Percentiles rank a stretch among this genome's conserved stretches.
Conservation (phyloP, 164 flowering plant species). For the Warburgia ugandensis region DNA sequence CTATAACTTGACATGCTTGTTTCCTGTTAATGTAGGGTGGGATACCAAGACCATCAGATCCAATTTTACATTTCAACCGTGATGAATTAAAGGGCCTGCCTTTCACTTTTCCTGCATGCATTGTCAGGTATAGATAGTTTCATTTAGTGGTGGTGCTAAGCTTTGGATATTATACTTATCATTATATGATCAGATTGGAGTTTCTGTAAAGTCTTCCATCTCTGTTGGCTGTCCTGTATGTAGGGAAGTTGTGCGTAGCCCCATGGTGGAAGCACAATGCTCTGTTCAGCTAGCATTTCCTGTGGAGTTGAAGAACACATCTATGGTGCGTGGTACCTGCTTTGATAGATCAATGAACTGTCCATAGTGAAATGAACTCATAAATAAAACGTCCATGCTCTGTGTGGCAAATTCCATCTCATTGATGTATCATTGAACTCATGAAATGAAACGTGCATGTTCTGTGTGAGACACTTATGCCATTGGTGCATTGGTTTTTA, state of each 20-base stretch:
- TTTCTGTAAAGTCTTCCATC: neutral
- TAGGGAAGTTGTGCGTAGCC: slow-evolving; percentile 85
- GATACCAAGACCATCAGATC: slow-evolving; percentile 69
- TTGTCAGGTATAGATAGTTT: slow-evolving; percentile 40
- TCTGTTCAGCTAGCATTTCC: slow-evolving; percentile 92
- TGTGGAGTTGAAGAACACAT: slow-evolving; percentile 70
- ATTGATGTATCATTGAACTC: neutral
- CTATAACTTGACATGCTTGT: slow-evolving; percentile 12
- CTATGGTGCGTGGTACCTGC: slow-evolving; percentile 43
- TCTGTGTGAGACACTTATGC: too few relatives aligned
- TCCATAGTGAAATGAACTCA: too few relatives aligned
- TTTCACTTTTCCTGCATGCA: slow-evolving; percentile 63
- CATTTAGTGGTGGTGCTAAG: neutral
- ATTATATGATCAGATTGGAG: neutral
- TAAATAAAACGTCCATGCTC: too few relatives aligned
- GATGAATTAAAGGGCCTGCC: slow-evolving; percentile 88
- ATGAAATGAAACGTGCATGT: neutral
- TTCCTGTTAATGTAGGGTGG: slow-evolving; percentile 62
- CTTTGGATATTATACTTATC: neutral
- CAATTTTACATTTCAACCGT: slow-evolving; percentile 56
- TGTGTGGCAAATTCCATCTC: too few relatives aligned
- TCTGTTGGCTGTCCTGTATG: slow-evolving; percentile 15
- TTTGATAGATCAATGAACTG: neutral
- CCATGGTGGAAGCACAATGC: slow-evolving; percentile 97
- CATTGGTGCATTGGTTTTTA: too few relatives aligned